Evolutionary conservation across 2,329 filamentous ascomycete genomes (phyloP).

Genomic region (Chaetomium sp.): DNA sequence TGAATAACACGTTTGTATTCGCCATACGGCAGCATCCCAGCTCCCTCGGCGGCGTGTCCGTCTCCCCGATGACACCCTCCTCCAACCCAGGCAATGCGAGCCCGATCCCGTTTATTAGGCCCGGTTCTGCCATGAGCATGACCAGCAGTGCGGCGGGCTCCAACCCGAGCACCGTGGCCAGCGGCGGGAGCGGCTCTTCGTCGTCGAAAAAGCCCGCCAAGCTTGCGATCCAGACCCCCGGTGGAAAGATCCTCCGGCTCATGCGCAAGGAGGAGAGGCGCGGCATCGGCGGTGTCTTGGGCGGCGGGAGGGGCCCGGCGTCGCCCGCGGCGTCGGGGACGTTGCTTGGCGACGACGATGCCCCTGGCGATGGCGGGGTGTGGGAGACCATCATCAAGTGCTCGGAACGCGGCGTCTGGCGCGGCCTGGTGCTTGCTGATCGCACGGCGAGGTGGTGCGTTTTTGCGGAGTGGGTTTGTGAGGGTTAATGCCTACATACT

Average conservation of each 20-base stretch:
- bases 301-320: constrained; percentile 32
- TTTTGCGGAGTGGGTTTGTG: constrained; percentile 83
- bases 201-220: constrained; percentile 82
- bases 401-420: constrained; percentile 78
- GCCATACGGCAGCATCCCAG: constrained; percentile 87
- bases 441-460: constrained; percentile 86
- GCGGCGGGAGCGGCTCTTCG: constrained; percentile 43
- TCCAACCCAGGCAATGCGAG: constrained; percentile 52
- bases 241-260: constrained; percentile 88
- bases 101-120: constrained; percentile 64
- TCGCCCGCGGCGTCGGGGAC: not conserved
- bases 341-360: constrained; percentile 53
- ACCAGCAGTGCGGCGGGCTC: constrained; percentile 59
- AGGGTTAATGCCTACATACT: constrained; percentile 24
- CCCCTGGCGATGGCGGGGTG: constrained; percentile 65
- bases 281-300: constrained; percentile 52
- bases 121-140: constrained; percentile 66
- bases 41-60: constrained; percentile 46
- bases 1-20: constrained; percentile 98
- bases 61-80: constrained; percentile 45
- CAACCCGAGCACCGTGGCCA: constrained; percentile 53
- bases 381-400: constrained; percentile 95
- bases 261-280: constrained; percentile 76
- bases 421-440: constrained; percentile 79
- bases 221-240: constrained; percentile 89